phyloP scores from a whole-genome alignment of 768 basidiomycete genomes.

The Austroboletus eburneus region DNA sequence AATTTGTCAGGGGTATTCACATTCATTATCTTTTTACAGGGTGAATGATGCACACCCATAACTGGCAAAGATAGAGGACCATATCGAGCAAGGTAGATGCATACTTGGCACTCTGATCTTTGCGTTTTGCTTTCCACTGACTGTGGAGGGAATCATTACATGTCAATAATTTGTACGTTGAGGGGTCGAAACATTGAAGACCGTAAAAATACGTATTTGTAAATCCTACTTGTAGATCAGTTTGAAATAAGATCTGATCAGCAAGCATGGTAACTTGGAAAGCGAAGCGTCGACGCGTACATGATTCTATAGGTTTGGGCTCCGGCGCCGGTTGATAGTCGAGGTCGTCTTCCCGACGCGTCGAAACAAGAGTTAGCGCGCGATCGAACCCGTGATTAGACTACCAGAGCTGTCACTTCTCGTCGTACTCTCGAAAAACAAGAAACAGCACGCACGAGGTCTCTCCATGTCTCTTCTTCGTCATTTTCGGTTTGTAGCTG shows the following conservation, averaged over 20 bases:
- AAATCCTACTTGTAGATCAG: constrained; percentile 15
- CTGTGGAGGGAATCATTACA: constrained; percentile 10
- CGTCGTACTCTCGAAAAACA: neutral
- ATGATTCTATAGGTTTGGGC: constrained; percentile 14
- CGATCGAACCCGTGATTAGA: constrained; percentile 76
- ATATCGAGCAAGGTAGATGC: constrained; percentile 6
- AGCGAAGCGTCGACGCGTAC: constrained; percentile 7
- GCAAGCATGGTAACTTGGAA: neutral
- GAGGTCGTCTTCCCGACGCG: constrained; percentile 49
- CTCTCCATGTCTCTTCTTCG: constrained; percentile 81
- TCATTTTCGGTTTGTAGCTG: constrained; percentile 83
- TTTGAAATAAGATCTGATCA: neutral
- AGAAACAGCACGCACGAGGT: constrained; percentile 49
- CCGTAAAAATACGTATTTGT: constrained; percentile 4
- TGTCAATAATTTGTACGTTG: constrained; percentile 13
- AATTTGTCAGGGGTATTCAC: constrained; percentile 8
- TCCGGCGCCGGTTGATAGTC: constrained; percentile 13
- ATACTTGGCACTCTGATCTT: constrained; percentile 6
- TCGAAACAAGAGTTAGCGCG: constrained; percentile 52
- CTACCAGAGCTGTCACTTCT: constrained; percentile 33
- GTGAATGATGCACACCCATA: constrained; percentile 3
- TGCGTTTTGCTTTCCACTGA: constrained; percentile 2
- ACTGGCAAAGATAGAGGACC: constrained; percentile 7
- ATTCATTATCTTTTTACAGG: constrained; percentile 1
- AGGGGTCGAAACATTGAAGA: neutral